Percentiles rank a stretch among this genome's conserved stretches.
These are phyloP conservation scores for Hypoxylon intermedium DNA, from an alignment of 495 filamentous ascomycete species.

Conservation along the genomic window DNA sequence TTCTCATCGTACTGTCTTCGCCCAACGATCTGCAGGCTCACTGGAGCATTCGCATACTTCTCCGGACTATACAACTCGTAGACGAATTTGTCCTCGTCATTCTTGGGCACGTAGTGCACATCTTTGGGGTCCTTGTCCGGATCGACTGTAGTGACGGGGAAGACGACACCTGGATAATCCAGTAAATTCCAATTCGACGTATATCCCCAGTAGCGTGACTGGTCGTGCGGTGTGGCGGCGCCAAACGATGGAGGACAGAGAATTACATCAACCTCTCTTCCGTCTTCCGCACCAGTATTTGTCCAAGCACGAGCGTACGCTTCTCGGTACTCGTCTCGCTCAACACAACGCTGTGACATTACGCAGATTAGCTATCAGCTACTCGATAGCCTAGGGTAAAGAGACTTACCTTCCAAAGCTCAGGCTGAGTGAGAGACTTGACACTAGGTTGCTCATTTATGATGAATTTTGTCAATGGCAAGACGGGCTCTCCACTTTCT, in stretches of 20 bases:
- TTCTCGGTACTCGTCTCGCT: too few relatives aligned
- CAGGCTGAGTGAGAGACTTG: too few relatives aligned
- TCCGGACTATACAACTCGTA: conserved; percentile 40
- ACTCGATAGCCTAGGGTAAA: too few relatives aligned
- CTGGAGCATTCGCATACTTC: conserved; percentile 49
- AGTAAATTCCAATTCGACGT: conserved; percentile 70
- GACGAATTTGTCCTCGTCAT: conserved; percentile 39
- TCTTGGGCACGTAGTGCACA: conserved; percentile 51
- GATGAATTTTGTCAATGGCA: too few relatives aligned
- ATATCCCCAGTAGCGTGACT: conserved; percentile 63
- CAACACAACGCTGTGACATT: too few relatives aligned
- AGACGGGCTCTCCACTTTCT: too few relatives aligned
- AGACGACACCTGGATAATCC: conserved; percentile 63
- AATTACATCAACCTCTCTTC: too few relatives aligned
- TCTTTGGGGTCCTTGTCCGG: conserved; percentile 42
- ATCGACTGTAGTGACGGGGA: conserved; percentile 59
- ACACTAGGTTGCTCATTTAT: too few relatives aligned
- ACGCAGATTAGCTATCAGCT: too few relatives aligned
- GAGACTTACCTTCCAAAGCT: too few relatives aligned
- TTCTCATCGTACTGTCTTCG: conserved; percentile 46
- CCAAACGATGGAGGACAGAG: conserved; percentile 64
- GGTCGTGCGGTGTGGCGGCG: neutral
- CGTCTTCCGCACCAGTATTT: too few relatives aligned
- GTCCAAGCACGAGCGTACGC: too few relatives aligned
- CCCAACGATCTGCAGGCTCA: conserved; percentile 61